Conservation (phyloP, 192 early-diverging fungal genomes). For the Backusella morwellensis region DNA sequence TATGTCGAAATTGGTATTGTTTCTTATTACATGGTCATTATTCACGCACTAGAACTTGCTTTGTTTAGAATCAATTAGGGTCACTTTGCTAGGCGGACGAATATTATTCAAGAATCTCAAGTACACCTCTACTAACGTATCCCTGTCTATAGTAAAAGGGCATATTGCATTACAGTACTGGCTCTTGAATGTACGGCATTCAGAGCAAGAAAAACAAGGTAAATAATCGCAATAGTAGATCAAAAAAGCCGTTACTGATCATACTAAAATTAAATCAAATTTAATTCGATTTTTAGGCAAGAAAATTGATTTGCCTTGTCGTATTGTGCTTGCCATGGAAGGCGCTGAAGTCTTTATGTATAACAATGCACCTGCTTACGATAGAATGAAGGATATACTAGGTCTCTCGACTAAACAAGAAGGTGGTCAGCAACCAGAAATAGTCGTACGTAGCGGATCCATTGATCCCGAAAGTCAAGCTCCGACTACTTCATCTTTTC, state of each 20-base stretch:
- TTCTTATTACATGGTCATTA: neutral
- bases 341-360: conserved; percentile 82
- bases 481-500: conserved; percentile 37
- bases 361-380: conserved; percentile 74
- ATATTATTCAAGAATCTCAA: conserved; percentile 77
- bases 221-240: neutral
- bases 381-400: conserved; percentile 46
- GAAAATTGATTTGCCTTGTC: conserved; percentile 40
- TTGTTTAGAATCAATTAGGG: conserved; percentile 59
- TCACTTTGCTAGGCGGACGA: conserved; percentile 69
- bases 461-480: conserved; percentile 39
- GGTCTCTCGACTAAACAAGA: conserved; percentile 25
- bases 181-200: conserved; percentile 55
- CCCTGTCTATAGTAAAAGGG: conserved; percentile 66
- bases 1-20: conserved; percentile 67
- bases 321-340: conserved; percentile 62
- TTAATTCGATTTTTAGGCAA: neutral
- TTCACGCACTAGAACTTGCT: neutral
- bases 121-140: conserved; percentile 70
- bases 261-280: neutral
- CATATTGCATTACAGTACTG: conserved; percentile 74
- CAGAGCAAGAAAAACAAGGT: conserved; percentile 22
- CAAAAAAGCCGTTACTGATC: neutral
- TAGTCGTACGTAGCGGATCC: conserved; percentile 1
- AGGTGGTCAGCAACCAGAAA: neutral